A percentile compares a stretch with the other conserved stretches of the same genome.
phyloP scores from a whole-genome alignment of 257 asterid species.

The Coffea canephora region DNA sequence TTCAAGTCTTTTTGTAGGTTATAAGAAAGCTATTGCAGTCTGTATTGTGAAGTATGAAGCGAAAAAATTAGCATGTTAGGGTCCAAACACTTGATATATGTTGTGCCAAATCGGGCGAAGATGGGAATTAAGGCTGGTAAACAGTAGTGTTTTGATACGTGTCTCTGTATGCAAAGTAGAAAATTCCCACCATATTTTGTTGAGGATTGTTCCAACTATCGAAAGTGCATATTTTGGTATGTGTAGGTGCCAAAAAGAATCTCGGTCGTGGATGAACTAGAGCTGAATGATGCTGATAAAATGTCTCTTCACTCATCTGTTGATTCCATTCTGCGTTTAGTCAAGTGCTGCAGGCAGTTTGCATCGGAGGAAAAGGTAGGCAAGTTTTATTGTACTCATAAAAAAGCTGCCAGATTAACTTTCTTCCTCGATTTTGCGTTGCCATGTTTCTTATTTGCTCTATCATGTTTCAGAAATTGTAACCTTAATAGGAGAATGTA shows the following conservation, averaged over 20 bases:
- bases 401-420: background rate
- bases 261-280: slow-evolving; percentile 16
- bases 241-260: slow-evolving; percentile 37
- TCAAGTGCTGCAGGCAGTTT: slow-evolving; percentile 45
- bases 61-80: too few relatives aligned
- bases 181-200: too few relatives aligned
- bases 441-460: background rate
- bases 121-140: too few relatives aligned
- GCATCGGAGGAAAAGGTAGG: slow-evolving; percentile 43
- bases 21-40: too few relatives aligned
- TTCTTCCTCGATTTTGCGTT: background rate
- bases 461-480: background rate
- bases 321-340: slow-evolving; percentile 44
- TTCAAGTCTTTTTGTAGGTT: too few relatives aligned
- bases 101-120: too few relatives aligned
- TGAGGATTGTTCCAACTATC: too few relatives aligned
- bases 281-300: slow-evolving; percentile 20
- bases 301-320: slow-evolving; percentile 33
- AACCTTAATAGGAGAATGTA: background rate
- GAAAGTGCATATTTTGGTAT: background rate
- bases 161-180: too few relatives aligned
- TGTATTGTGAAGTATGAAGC: too few relatives aligned
- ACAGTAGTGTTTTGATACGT: too few relatives aligned
- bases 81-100: too few relatives aligned
- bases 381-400: background rate